Evolutionary conservation across 495 filamentous ascomycete genomes (phyloP), one percentile per base, ranked within the genome.

Genomic region (Neurospora hispaniola): DNA sequence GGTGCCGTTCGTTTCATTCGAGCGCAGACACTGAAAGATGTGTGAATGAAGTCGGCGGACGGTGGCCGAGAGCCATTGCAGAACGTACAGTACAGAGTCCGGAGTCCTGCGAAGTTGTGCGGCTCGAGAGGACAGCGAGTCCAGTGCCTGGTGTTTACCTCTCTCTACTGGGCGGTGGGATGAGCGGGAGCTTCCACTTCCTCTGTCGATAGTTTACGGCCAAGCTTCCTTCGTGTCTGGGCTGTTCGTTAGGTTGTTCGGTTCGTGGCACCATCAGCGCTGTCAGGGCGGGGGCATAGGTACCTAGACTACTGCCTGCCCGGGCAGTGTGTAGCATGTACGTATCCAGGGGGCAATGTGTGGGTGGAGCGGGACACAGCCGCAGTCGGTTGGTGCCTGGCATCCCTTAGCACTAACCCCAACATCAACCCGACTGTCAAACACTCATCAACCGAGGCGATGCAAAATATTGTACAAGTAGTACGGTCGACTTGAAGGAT

Each of bases 1-100:
- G 54, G 54, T 76, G 40, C 74, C 70, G 71, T 54, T 74, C 71
- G 73, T 70, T 39, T 76, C 73, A 75, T 76, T 69, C 38, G 42
- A 44, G 35, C 40, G 20, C 23, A 23, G 54, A 18, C 54, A 62
- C 23, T 43, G 70, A 59, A n/a, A 39, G 70, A 18, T 27, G 20
- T 20, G 70, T 11, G 20, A 16, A 27, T 31, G 70, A 59, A 31
- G 42, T 44, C 14, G 40, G 41, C 40, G 41, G 70, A 71, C 70
- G 10, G 70, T 35, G 70, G 44, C 70, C 41, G 27, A 66, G 12
- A 35, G 54, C 54, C 54, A 66, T 66, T 66, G 54, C 54, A 66
- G 54, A 66, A 35, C 31, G 12, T 39, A 5, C 7, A 38, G 5
- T 66, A 66, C 5, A 66, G 54, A 66, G 27, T 35, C 18, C 23